Conservation (phyloP, 2,329 filamentous ascomycete species). For the Paecilomyces variotii region DNA sequence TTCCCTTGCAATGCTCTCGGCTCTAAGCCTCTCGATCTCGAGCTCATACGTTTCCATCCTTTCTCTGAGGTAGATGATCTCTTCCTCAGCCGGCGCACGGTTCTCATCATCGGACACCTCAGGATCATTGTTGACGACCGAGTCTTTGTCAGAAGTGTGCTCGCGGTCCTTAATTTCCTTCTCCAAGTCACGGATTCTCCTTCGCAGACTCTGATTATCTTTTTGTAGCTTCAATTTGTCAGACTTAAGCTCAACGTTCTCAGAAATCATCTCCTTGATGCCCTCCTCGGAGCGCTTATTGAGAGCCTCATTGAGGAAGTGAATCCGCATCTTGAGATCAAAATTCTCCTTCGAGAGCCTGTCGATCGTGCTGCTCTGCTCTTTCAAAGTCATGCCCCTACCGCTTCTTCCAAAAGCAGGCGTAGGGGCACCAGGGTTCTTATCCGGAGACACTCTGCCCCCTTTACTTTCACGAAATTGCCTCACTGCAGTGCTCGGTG, state of each 20-base stretch:
- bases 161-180: slow-evolving; percentile 59
- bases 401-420: slow-evolving; percentile 48
- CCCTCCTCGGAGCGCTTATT: slow-evolving; percentile 93
- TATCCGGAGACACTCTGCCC: slow-evolving; percentile 54
- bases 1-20: slow-evolving; percentile 70
- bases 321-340: slow-evolving; percentile 92
- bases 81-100: slow-evolving; percentile 64
- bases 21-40: slow-evolving; percentile 72
- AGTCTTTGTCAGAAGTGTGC: slow-evolving; percentile 40
- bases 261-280: slow-evolving; percentile 94
- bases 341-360: slow-evolving; percentile 97
- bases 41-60: slow-evolving; percentile 75
- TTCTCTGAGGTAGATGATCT: slow-evolving; percentile 76
- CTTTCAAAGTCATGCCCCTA: slow-evolving; percentile 79
- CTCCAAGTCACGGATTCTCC: slow-evolving; percentile 78
- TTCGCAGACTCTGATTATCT: slow-evolving; percentile 76
- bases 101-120: slow-evolving; percentile 42
- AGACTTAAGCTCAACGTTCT: slow-evolving; percentile 92
- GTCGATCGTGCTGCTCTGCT: slow-evolving; percentile 96
- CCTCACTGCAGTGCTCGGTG: slow-evolving; percentile 78
- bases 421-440: slow-evolving; percentile 45
- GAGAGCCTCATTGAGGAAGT: slow-evolving; percentile 88
- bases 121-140: slow-evolving; percentile 35
- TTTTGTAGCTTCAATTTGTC: slow-evolving; percentile 81
- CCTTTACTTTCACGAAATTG: slow-evolving; percentile 69